These are phyloP conservation scores for Cercospora sp. DNA, from an alignment of 2,329 filamentous ascomycete genomes.

Conservation along the genomic window DNA sequence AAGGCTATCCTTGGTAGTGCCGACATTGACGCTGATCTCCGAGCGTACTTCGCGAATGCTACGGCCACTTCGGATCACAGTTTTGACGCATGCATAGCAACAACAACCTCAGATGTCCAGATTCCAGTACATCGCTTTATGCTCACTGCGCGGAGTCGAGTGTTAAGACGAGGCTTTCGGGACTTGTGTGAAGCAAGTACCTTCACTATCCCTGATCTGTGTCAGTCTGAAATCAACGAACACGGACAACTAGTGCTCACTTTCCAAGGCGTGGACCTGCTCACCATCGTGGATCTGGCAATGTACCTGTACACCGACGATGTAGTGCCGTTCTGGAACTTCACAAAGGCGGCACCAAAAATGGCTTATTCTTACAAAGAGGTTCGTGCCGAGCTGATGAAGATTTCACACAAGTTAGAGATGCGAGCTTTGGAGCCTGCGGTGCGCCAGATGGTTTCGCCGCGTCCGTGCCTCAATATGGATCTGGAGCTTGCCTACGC, in stretches of 20 bases:
- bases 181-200: constrained; percentile 57
- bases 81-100: constrained; percentile 50
- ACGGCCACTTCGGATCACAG: constrained; percentile 42
- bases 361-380: constrained; percentile 74
- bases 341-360: constrained; percentile 63
- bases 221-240: constrained; percentile 56
- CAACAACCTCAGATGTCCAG: constrained; percentile 64
- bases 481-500: constrained; percentile 71
- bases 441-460: constrained; percentile 70
- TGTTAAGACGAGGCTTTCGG: constrained; percentile 63
- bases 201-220: constrained; percentile 60
- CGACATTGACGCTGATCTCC: constrained; percentile 66
- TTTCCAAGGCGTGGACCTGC: constrained; percentile 70
- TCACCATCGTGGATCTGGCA: constrained; percentile 76
- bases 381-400: constrained; percentile 84
- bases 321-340: constrained; percentile 83
- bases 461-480: constrained; percentile 62
- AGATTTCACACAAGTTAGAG: constrained; percentile 69
- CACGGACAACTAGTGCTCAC: constrained; percentile 59
- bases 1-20: constrained; percentile 61
- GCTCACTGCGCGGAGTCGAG: constrained; percentile 69
- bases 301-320: constrained; percentile 79
- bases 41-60: constrained; percentile 48
- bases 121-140: constrained; percentile 85
- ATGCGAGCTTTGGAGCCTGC: constrained; percentile 73